Conservation (phyloP, 2,329 filamentous ascomycete species). For the Ophiostoma fasciatum region DNA sequence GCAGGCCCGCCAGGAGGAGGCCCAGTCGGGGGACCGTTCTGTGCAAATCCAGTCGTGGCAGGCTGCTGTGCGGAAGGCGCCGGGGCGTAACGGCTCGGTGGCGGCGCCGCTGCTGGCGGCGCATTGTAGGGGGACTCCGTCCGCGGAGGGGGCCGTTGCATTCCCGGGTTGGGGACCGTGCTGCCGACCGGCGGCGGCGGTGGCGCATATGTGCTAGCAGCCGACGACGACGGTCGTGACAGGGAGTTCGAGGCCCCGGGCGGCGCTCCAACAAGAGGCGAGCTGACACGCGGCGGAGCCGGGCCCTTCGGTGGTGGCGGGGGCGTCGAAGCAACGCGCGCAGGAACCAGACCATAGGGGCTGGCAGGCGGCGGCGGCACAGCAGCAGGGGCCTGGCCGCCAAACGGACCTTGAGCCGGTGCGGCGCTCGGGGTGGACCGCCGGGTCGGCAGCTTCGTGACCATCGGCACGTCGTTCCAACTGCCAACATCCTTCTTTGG, state of each 20-base stretch:
- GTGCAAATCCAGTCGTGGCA: slow-evolving; percentile 17
- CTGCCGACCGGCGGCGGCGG: slow-evolving; percentile 26
- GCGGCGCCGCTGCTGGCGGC: slow-evolving; percentile 54
- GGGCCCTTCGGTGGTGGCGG: slow-evolving; percentile 72
- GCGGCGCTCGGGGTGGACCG: slow-evolving; percentile 58
- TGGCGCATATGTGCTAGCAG: slow-evolving; percentile 51
- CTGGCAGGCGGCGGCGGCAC: slow-evolving; percentile 43
- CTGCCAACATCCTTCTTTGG: slow-evolving; percentile 59
- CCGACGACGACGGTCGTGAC: slow-evolving; percentile 36
- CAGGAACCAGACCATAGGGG: slow-evolving; percentile 35
- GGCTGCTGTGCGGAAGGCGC: slow-evolving; percentile 39
- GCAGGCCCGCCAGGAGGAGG: slow-evolving; percentile 19
- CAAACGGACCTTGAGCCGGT: slow-evolving; percentile 62
- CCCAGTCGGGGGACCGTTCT: slow-evolving; percentile 17
- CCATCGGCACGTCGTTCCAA: slow-evolving; percentile 93
- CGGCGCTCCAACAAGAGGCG: slow-evolving; percentile 48
- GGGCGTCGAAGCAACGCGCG: slow-evolving; percentile 45
- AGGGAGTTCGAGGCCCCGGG: slow-evolving; percentile 31
- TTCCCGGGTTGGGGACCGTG: slow-evolving; percentile 17
- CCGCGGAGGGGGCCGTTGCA: slow-evolving; percentile 46
- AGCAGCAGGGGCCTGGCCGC: slow-evolving; percentile 35
- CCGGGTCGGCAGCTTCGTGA: slow-evolving; percentile 58
- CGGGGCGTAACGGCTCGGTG: slow-evolving; percentile 62
- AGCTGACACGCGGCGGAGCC: slow-evolving; percentile 54
- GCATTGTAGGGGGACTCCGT: slow-evolving; percentile 78